These are phyloP conservation scores for Phyllosticta citriasiana DNA, from an alignment of 2,329 filamentous ascomycete genomes.

Conservation along the genomic window DNA sequence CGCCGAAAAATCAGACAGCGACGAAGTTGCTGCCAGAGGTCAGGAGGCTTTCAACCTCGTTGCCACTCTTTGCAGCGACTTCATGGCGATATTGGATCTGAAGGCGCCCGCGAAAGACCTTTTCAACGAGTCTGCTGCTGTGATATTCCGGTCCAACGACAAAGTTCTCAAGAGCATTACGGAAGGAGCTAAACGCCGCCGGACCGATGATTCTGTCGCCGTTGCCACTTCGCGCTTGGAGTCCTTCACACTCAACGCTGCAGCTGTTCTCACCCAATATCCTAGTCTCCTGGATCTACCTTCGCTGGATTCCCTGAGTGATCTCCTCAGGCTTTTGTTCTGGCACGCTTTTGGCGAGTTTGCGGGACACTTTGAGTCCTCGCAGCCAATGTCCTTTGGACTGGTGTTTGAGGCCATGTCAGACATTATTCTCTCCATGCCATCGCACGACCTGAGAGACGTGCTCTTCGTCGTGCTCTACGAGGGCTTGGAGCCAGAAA, in stretches of 20 bases:
- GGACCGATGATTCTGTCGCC: not conserved
- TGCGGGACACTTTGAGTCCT: constrained; percentile 1
- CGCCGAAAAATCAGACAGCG: not conserved
- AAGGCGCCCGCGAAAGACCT: constrained; percentile 9
- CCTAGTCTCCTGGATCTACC: constrained; percentile 3
- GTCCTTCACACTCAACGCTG: constrained; percentile 5
- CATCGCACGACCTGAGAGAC: constrained; percentile 6
- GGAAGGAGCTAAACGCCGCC: constrained; percentile 2
- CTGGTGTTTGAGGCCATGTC: constrained; percentile 10
- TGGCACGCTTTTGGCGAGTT: constrained; percentile 9
- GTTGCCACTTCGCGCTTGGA: constrained; percentile 1
- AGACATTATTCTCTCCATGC: constrained; percentile 4
- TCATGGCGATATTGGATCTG: constrained; percentile 4
- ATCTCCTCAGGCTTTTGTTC: constrained; percentile 4
- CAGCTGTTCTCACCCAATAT: constrained; percentile 5
- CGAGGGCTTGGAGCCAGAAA: constrained; percentile 3
- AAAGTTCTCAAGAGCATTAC: constrained; percentile 5
- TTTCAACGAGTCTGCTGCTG: constrained; percentile 6
- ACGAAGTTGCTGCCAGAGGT: not conserved
- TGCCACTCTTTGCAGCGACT: constrained; percentile 8
- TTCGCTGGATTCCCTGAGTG: constrained; percentile 3
- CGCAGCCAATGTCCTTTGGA: not conserved
- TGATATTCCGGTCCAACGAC: constrained; percentile 6
- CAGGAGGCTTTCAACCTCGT: constrained; percentile 11
- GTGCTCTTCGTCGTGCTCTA: constrained; percentile 2